Evolutionary conservation across 495 filamentous ascomycete species (phyloP).

Genomic region (Lindgomyces ingoldianus): DNA sequence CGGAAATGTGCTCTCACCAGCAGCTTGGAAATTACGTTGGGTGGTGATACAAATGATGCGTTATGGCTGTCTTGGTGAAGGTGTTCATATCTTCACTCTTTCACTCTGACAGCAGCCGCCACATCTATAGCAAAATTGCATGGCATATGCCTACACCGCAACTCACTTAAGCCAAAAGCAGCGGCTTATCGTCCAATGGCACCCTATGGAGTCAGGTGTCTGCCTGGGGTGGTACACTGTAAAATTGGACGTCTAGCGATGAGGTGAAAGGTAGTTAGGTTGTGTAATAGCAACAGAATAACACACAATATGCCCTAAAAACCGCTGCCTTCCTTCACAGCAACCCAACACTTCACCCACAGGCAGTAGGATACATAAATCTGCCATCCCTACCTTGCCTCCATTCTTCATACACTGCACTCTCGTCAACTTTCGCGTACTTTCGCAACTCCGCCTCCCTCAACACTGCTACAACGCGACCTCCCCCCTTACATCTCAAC

Average conservation of each 20-base stretch:
- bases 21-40: too few species aligned
- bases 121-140: too few species aligned
- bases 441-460: not conserved
- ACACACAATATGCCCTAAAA: not conserved
- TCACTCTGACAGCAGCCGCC: too few species aligned
- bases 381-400: not conserved
- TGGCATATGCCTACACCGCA: not conserved
- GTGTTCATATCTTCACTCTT: too few species aligned
- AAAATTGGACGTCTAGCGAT: not conserved
- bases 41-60: too few species aligned
- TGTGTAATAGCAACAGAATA: not conserved
- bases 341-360: slow-evolving; percentile 14
- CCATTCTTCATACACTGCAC: not conserved
- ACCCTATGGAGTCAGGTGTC: not conserved
- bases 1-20: too few species aligned
- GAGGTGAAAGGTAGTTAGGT: not conserved
- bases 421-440: not conserved
- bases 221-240: not conserved
- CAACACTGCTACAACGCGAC: not conserved
- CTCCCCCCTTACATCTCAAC: not conserved
- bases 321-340: not conserved
- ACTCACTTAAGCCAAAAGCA: not conserved
- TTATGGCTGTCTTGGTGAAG: not conserved
- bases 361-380: not conserved
- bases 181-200: not conserved